Evolutionary conservation across 306 rosid species (phyloP).

Genomic region (Trifolium subterraneum): DNA sequence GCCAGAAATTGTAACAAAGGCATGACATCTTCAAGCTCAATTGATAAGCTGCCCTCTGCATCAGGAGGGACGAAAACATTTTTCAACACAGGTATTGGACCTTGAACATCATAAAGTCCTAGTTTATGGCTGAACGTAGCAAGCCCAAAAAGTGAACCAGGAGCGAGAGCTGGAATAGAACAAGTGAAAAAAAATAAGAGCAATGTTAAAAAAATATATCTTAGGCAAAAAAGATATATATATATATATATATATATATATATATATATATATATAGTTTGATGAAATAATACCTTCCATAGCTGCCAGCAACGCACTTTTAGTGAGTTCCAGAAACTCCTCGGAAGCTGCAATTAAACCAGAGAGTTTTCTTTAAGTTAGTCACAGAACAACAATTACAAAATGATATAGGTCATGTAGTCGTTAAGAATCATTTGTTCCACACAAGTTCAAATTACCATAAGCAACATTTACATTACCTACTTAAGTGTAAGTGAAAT

Average conservation of each 20-base stretch:
- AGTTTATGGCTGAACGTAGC: slow-evolving; percentile 97
- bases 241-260: slow-evolving; percentile 2
- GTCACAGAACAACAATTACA: slow-evolving; percentile 17
- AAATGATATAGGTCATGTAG: slow-evolving; percentile 16
- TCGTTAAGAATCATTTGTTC: not conserved
- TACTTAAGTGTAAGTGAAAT: slow-evolving; percentile 3
- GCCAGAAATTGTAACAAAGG: slow-evolving; percentile 95
- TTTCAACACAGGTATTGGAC: slow-evolving; percentile 90
- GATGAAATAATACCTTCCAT: slow-evolving; percentile 72
- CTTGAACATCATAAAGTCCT: slow-evolving; percentile 93
- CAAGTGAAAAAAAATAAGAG: slow-evolving; percentile 28
- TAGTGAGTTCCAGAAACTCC: slow-evolving; percentile 91
- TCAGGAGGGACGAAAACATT: slow-evolving; percentile 91
- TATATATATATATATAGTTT: not conserved
- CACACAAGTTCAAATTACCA: slow-evolving; percentile 27
- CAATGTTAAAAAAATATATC: slow-evolving; percentile 31
- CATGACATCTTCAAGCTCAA: slow-evolving; percentile 96
- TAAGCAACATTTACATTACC: slow-evolving; percentile 32
- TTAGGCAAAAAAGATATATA: slow-evolving; percentile 35
- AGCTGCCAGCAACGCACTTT: slow-evolving; percentile 96
- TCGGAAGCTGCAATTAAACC: slow-evolving; percentile 84
- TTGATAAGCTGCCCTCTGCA: slow-evolving; percentile 68
- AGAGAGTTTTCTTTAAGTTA: slow-evolving; percentile 22
- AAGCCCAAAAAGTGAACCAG: slow-evolving; percentile 97
- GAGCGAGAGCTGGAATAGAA: slow-evolving; percentile 76